Base-by-base conservation (phyloP, 306 rosid genomes). In the Psophocarpus tetragonolobus region DNA sequence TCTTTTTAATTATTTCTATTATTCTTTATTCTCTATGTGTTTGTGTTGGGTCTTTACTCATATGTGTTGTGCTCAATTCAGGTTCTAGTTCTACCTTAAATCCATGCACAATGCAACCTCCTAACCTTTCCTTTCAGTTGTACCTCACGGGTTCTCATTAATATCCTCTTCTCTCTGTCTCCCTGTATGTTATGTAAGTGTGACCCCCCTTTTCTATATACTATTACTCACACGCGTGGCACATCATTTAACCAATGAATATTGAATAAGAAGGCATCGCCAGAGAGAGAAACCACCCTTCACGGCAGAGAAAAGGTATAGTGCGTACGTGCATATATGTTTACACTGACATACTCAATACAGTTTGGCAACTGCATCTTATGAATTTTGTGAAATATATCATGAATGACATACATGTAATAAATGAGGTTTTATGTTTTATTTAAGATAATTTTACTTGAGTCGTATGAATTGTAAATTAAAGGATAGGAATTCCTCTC, bases 191-290 rank as follows among this genome's bases (percentile, higher is more conserved):
- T 12, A 18, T 54, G 68, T 48, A 21, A 51, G 11, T 6, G 32
- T 21, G 18, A 18, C 58, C 14, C 13, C 6, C 20, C 36, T 29
- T 56, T 63, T 32, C 42, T 6, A 32, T 8, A n/a, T n/a, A n/a
- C n/a, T n/a, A n/a, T n/a, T n/a, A 30, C 48, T 44, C 35, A 24
- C 85, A 60, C 77, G 81, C 85, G 50, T 68, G 77, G 67, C 77
- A 0, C 39, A 20, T 65, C 66, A 33, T 41, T 15, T 65, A 68
- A 56, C 80, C 75, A 80, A 54, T 44, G 32, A 53, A 53, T 66
- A 44, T 56, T 80, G 39, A 54, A 65, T 75, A 58, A 54, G 42
- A 44, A 50, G 47, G 65, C n/a, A n/a, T 18, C n/a, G 13, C 8
- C 48, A 39, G 20, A 44, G 32, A 63, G 44, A 74, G 21, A 65